These are phyloP conservation scores for Phytophthora melonis DNA, from an alignment of 352 stramenopile genomes.

Conservation along the genomic window DNA sequence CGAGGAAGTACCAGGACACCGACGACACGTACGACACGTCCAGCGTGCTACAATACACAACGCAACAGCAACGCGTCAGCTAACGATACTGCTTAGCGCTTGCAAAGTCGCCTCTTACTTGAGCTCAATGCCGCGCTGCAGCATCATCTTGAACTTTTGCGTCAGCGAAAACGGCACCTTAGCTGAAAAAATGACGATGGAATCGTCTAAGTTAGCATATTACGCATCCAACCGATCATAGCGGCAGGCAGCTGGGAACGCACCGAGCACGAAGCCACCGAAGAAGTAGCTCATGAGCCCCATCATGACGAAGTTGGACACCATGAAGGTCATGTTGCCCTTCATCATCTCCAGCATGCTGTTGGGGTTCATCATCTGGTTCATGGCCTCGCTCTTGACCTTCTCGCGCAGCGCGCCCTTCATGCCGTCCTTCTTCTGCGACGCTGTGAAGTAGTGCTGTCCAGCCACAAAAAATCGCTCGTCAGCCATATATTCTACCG, in stretches of 20 bases:
- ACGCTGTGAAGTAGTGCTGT: slow-evolving; percentile 89
- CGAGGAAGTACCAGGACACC: slow-evolving; percentile 99
- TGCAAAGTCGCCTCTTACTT: slow-evolving; percentile 50
- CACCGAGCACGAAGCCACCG: slow-evolving; percentile 96
- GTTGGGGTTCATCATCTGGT: slow-evolving; percentile 96
- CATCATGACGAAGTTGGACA: slow-evolving; percentile 99
- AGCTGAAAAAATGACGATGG: slow-evolving; percentile 51
- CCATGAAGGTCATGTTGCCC: slow-evolving; percentile 98
- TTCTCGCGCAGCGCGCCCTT: slow-evolving; percentile 89
- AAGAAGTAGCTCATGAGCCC: slow-evolving; percentile 99
- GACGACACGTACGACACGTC: slow-evolving; percentile 98
- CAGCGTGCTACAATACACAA: slow-evolving; percentile 76
- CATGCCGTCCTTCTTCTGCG: slow-evolving; percentile 89
- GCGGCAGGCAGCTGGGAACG: slow-evolving; percentile 15
- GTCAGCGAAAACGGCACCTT: slow-evolving; percentile 99
- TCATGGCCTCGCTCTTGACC: slow-evolving; percentile 90
- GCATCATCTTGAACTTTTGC: slow-evolving; percentile 98
- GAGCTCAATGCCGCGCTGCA: slow-evolving; percentile 97
- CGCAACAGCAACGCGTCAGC: slow-evolving; percentile 20
- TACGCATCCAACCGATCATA: background rate
- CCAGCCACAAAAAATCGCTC: background rate
- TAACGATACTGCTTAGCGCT: background rate
- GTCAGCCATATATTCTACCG: background rate
- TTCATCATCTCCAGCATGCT: slow-evolving; percentile 99
- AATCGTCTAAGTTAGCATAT: background rate